phyloP scores from a whole-genome alignment of 495 filamentous ascomycete genomes.

The Penicillium roqueforti region DNA sequence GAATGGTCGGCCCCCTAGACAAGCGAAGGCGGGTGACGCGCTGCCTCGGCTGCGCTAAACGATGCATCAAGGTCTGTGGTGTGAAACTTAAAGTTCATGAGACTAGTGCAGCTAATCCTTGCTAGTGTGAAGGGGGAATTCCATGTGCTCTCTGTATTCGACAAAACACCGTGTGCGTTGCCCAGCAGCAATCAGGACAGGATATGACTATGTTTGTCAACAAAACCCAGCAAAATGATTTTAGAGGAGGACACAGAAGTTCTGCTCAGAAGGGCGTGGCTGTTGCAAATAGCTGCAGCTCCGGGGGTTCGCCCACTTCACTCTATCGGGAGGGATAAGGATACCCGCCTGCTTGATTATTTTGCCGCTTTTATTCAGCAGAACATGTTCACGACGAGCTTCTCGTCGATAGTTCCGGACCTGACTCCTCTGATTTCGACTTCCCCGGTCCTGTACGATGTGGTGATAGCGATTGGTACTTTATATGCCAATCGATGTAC shows the following conservation, averaged over 20 bases:
- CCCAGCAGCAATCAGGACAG: slow-evolving; percentile 6
- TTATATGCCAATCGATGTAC: too few species aligned
- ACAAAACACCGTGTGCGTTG: slow-evolving; percentile 4
- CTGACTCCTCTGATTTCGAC: too few species aligned
- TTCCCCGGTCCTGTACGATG: too few species aligned
- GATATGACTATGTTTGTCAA: slow-evolving; percentile 13
- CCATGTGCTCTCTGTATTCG: slow-evolving; percentile 7
- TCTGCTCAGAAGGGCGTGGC: not conserved
- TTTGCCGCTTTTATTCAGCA: slow-evolving; percentile 7
- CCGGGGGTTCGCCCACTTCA: not conserved
- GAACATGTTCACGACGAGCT: slow-evolving; percentile 9
- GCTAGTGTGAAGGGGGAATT: slow-evolving; percentile 13
- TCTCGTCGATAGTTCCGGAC: not conserved
- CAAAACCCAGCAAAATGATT: slow-evolving; percentile 1
- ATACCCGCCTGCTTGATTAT: slow-evolving; percentile 4
- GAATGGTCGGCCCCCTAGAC: slow-evolving; percentile 13
- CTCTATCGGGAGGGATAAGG: not conserved
- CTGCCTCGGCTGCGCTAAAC: slow-evolving; percentile 10
- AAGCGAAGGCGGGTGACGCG: slow-evolving; percentile 8
- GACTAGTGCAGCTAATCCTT: not conserved
- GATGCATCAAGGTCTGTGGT: slow-evolving; percentile 12
- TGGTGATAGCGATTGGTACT: too few species aligned
- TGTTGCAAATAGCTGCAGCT: not conserved
- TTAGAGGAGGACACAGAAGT: not conserved
- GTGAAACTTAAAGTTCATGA: not conserved